phyloP scores from a whole-genome alignment of 495 filamentous ascomycete species.

The Lasiosphaeria miniovina region DNA sequence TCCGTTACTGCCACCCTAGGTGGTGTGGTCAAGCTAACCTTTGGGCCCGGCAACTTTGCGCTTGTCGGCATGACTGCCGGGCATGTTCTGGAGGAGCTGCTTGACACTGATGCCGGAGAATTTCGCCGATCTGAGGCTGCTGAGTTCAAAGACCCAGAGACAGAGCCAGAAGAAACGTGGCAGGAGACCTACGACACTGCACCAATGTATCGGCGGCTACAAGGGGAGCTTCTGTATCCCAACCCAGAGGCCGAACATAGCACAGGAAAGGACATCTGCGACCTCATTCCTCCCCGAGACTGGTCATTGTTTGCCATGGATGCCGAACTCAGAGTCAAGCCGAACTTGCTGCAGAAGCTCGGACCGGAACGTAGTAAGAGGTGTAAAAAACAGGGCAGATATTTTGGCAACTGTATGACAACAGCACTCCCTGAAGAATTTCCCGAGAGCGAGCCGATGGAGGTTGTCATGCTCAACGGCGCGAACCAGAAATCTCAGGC shows the following conservation, averaged over 20 bases:
- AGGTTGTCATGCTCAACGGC: constrained; percentile 9
- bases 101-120: not conserved
- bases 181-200: no score
- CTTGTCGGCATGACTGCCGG: constrained; percentile 21
- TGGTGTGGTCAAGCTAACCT: constrained; percentile 18
- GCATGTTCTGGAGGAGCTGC: constrained; percentile 15
- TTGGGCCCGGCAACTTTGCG: constrained; percentile 9
- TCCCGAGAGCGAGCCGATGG: constrained; percentile 5
- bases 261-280: no score
- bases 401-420: constrained; percentile 1
- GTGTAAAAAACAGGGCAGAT: not conserved
- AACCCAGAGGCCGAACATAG: not conserved
- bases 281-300: constrained; percentile 2
- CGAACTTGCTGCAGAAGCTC: constrained; percentile 11
- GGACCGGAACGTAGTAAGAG: not conserved
- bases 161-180: not conserved
- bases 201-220: not conserved
- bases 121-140: not conserved
- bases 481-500: not conserved
- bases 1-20: constrained; percentile 15
- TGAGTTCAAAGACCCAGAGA: not conserved
- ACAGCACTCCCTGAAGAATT: constrained; percentile 11
- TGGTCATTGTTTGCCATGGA: constrained; percentile 20
- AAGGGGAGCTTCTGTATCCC: constrained; percentile 11
- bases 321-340: constrained; percentile 8